Percentiles rank a stretch among this genome's conserved stretches.
These are phyloP conservation scores for Termitomyces sp. DNA, from an alignment of 768 basidiomycete genomes.

Conservation along the genomic window DNA sequence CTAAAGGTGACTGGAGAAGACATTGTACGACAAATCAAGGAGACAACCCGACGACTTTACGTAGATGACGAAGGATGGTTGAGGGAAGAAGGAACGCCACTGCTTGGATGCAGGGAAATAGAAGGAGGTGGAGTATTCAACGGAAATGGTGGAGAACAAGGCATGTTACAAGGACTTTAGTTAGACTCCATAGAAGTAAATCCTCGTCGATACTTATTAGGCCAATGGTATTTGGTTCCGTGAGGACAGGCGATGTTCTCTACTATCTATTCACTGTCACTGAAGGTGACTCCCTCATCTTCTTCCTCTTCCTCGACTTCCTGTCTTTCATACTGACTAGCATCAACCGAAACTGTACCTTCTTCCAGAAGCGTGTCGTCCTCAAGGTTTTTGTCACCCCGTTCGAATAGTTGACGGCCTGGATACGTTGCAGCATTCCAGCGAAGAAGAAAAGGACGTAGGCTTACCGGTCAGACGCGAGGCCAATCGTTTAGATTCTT, in stretches of 20 bases:
- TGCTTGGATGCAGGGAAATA: conserved; percentile 54
- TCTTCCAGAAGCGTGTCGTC: conserved; percentile 84
- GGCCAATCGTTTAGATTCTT: conserved; percentile 67
- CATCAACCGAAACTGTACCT: conserved; percentile 80
- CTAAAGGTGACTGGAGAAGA: conserved; percentile 52
- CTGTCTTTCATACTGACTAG: conserved; percentile 82
- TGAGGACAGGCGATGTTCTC: background rate
- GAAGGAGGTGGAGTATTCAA: conserved; percentile 49
- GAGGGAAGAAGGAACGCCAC: conserved; percentile 50
- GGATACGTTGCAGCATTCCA: conserved; percentile 1
- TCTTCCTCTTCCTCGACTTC: conserved; percentile 60
- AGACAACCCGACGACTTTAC: conserved; percentile 28
- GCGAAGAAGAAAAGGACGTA: background rate
- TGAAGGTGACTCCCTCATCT: conserved; percentile 67
- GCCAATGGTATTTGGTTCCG: background rate
- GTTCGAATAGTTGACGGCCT: conserved; percentile 94
- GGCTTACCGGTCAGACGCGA: conserved; percentile 64
- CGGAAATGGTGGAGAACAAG: conserved; percentile 46
- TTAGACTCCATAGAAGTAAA: conserved; percentile 15
- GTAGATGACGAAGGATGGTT: conserved; percentile 55
- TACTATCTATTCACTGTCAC: conserved; percentile 72
- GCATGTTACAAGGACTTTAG: conserved; percentile 58
- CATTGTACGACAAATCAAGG: conserved; percentile 31
- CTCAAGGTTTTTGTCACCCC: conserved; percentile 61
- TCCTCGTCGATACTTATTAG: background rate